phyloP scores from a whole-genome alignment of 2,329 filamentous ascomycete species.

The Alternaria sp. region DNA sequence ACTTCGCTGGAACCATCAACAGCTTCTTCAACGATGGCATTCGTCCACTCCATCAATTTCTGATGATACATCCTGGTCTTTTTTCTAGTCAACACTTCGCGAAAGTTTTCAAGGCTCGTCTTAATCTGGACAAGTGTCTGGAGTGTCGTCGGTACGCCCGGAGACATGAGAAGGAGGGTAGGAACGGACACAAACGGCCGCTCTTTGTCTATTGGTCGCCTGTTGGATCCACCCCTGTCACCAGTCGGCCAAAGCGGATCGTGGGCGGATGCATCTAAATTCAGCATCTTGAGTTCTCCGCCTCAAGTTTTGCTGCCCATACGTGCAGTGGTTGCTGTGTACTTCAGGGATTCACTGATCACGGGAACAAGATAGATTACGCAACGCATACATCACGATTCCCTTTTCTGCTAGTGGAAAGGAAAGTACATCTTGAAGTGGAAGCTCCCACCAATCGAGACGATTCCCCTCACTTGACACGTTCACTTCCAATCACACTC shows the following conservation, averaged over 20 bases:
- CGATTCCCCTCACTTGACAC: neutral
- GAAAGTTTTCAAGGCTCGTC: neutral
- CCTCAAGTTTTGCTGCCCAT: neutral
- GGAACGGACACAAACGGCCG: neutral
- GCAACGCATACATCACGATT: neutral
- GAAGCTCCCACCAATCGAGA: neutral
- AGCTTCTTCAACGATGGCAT: neutral
- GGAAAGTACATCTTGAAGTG: neutral
- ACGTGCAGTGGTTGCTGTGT: neutral
- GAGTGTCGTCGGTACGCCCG: neutral
- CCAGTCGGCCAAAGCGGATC: neutral
- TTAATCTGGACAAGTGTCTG: neutral
- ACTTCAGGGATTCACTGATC: neutral
- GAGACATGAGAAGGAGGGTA: neutral
- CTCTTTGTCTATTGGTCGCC: neutral
- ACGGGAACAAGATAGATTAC: neutral
- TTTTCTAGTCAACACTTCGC: rapidly evolving
- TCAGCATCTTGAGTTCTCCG: neutral
- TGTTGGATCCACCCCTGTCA: neutral
- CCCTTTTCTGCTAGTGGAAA: neutral
- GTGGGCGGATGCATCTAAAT: neutral
- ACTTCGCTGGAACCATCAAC: neutral
- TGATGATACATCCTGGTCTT: neutral
- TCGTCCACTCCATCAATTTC: rapidly evolving
- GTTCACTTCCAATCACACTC: rapidly evolving